A percentile compares a stretch with the other conserved stretches of the same genome.
Evolutionary conservation across 2,329 filamentous ascomycete genomes (phyloP).

Genomic region (Boeremia lycopersici): DNA sequence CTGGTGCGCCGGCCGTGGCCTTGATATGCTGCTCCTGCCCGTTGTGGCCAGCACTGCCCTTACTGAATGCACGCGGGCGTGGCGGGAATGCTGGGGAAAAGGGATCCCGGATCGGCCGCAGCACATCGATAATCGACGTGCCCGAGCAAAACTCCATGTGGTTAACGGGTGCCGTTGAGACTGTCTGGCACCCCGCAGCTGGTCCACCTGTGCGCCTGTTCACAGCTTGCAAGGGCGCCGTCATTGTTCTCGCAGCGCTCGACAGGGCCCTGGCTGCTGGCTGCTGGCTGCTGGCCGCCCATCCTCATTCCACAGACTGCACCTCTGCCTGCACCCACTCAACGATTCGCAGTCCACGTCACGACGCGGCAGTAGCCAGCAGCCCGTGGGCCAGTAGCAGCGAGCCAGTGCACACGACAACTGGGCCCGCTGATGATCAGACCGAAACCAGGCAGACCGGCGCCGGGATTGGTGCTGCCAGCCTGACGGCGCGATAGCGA

Average conservation of each 20-base stretch:
- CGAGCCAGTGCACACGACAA: conserved; percentile 12
- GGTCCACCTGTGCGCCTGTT: too few species aligned
- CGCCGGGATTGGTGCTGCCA: conserved; percentile 27
- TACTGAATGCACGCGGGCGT: conserved; percentile 6
- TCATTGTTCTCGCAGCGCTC: conserved; percentile 1
- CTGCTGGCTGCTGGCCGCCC: conserved; percentile 2
- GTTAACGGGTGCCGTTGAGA: conserved; percentile 7
- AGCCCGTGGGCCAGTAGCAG: too few species aligned
- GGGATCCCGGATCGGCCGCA: conserved; percentile 26
- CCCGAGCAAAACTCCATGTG: conserved; percentile 17
- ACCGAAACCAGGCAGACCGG: conserved; percentile 29
- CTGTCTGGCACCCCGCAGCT: conserved; percentile 2
- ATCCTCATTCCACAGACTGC: conserved; percentile 12
- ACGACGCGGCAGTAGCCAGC: conserved; percentile 21
- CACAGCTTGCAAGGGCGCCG: background rate
- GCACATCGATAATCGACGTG: conserved; percentile 13
- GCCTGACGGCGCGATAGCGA: conserved; percentile 33
- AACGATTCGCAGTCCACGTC: conserved; percentile 23
- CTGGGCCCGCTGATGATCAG: conserved; percentile 37
- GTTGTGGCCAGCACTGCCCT: conserved; percentile 9
- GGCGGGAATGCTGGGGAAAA: conserved; percentile 23
- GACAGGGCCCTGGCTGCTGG: background rate
- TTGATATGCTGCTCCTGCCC: conserved; percentile 7
- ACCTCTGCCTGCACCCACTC: conserved; percentile 1
- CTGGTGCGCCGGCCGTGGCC: background rate